phyloP scores from a whole-genome alignment of 176 grass and related monocot species.

The Avena eriantha region DNA sequence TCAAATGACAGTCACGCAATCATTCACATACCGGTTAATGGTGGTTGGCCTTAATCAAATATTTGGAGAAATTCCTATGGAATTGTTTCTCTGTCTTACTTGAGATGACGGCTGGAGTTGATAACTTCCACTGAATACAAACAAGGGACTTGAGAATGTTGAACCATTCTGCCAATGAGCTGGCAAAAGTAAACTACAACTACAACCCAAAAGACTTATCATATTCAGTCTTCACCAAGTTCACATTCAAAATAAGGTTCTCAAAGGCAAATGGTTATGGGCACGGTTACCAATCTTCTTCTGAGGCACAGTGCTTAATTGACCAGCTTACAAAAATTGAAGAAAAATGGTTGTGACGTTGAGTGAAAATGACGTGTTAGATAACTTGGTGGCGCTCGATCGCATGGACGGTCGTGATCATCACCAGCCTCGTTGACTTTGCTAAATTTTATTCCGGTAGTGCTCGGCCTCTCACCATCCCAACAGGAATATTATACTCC shows the following conservation, averaged over 20 bases:
- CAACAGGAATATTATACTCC: constrained; percentile 35
- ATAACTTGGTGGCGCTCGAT: constrained; percentile 17
- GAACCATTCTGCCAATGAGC: constrained; percentile 28
- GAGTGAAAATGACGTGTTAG: not conserved
- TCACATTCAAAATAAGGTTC: not conserved
- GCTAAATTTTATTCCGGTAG: constrained; percentile 45
- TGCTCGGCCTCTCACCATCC: constrained; percentile 50
- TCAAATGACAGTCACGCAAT: not conserved
- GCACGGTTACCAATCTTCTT: not conserved
- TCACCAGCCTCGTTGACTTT: constrained; percentile 39
- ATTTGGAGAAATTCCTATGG: not conserved
- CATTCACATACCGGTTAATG: not conserved
- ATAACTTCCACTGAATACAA: constrained; percentile 6
- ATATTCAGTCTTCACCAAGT: not conserved
- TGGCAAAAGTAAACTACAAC: constrained; percentile 38
- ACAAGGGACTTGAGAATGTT: constrained; percentile 29
- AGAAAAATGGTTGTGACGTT: not conserved
- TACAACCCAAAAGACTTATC: constrained; percentile 9
- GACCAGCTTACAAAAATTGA: constrained; percentile 7
- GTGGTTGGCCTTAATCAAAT: constrained; percentile 27
- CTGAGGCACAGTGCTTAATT: not conserved
- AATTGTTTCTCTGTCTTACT: constrained; percentile 14
- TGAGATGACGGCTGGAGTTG: constrained; percentile 40
- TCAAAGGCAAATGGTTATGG: not conserved
- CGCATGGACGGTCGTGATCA: constrained; percentile 4